phyloP scores from a whole-genome alignment of 176 grass and related monocot genomes.

The Zoysia japonica region DNA sequence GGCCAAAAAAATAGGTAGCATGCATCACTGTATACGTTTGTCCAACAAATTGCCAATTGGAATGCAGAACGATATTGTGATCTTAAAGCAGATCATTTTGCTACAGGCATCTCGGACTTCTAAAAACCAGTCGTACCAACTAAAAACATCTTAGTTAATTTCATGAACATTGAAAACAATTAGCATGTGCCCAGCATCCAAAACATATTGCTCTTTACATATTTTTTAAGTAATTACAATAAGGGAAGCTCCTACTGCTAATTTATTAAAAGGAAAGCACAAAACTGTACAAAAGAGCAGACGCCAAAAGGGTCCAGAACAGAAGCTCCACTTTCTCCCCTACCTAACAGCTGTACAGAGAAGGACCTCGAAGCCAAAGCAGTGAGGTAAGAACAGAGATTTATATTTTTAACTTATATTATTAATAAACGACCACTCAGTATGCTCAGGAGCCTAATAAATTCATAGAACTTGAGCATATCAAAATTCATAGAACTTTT shows the following conservation, averaged over 20 bases:
- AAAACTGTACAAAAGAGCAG: no score
- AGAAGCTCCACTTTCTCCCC: no score
- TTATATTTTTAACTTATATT: background rate
- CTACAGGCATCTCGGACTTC: constrained; percentile 8
- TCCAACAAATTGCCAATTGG: constrained; percentile 1
- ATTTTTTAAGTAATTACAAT: background rate
- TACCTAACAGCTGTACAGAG: no score
- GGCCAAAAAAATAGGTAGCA: constrained; percentile 10
- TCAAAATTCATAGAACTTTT: background rate
- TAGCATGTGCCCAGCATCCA: constrained; percentile 3
- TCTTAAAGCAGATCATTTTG: background rate
- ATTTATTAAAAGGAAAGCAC: no score
- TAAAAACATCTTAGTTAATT: constrained; percentile 31
- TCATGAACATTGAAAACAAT: background rate
- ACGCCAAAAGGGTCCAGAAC: no score
- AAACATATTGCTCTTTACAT: constrained; percentile 6
- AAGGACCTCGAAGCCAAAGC: no score
- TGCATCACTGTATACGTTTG: constrained; percentile 15
- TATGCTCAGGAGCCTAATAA: background rate
- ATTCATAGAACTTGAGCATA: background rate
- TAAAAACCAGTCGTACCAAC: background rate
- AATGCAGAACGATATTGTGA: constrained; percentile 14
- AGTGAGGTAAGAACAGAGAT: no score
- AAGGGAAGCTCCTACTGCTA: no score
- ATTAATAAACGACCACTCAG: background rate